A percentile compares a stretch with the other conserved stretches of the same genome.
These are phyloP conservation scores for Backusella westeae DNA, from an alignment of 192 early-diverging fungal genomes.

Conservation along the genomic window DNA sequence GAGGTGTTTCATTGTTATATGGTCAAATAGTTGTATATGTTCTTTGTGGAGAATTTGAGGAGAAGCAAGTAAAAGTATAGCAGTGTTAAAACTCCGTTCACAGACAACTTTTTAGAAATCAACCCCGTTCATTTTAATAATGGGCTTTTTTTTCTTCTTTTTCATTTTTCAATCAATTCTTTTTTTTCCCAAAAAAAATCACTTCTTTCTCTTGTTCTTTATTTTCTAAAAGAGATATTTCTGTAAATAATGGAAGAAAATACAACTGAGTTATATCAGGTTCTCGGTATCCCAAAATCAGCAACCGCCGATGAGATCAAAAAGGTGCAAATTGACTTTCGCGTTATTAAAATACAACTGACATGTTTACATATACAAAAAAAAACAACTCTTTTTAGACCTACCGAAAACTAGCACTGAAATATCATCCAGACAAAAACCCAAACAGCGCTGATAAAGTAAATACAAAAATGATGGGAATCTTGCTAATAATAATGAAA, in stretches of 20 bases:
- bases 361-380: background rate
- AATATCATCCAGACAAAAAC: constrained; percentile 72
- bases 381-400: constrained; percentile 14
- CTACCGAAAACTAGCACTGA: constrained; percentile 52
- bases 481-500: background rate
- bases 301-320: constrained; percentile 58
- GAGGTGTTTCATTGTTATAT: constrained; percentile 6
- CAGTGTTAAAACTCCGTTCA: too few species aligned
- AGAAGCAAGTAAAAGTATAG: too few species aligned
- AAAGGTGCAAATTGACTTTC: constrained; percentile 27
- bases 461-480: background rate
- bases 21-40: constrained; percentile 8
- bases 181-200: background rate
- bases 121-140: background rate
- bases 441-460: constrained; percentile 41
- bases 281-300: constrained; percentile 45
- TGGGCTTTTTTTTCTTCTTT: background rate
- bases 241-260: constrained; percentile 41
- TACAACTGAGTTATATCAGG: constrained; percentile 52
- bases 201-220: background rate
- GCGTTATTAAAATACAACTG: background rate
- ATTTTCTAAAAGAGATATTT: background rate
- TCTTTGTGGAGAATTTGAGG: background rate
- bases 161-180: background rate
- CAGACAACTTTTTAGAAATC: background rate